Evolutionary conservation across 2,329 filamentous ascomycete genomes (phyloP), one percentile per base, ranked within the genome.

Genomic region (Magnaporthales sp.): DNA sequence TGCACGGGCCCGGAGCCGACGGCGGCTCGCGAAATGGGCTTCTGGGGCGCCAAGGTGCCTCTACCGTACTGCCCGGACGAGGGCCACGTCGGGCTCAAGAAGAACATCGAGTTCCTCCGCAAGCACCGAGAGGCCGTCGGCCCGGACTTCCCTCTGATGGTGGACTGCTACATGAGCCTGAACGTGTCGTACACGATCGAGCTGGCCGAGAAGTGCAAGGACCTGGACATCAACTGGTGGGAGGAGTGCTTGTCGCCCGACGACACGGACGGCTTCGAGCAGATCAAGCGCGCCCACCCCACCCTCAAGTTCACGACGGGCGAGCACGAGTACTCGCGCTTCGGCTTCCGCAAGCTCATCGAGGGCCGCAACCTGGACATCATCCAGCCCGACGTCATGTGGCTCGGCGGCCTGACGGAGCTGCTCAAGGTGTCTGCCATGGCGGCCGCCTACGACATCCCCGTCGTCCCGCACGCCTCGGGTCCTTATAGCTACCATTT

Each of bases 401-500:
- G 93, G 93, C 88, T 97, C 15, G 93, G 93, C 69, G 93, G 93
- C 69, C 78, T 97, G 83, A 97, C 93, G 0, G 93, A 97, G 79
- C 84, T 97, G 67, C 87, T 97, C 70, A 95, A 92, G 79, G 90
- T 97, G 65, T 86, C 92, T 19, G 90, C 93, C 66, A 90, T 96
- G 86, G 93, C 93, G 4, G 87, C 93, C 4, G 93, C 93, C 26
- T 97, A 97, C 78, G 93, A 97, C 74, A 91, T 97, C 68, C 93
- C 93, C 13, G 93, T 97, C 19, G 92, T 97, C 15, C 93, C 93
- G n/a, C 93, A 97, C 75, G 93, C 93, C 61, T 95, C 91, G 69
- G 93, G 93, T 1, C 91, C 93, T 3, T 97, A 97, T 81, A 95
- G 91, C 73, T 97, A 97, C 79, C 93, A 97, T 79, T 97, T 96